Evolutionary conservation across 2,329 filamentous ascomycete genomes (phyloP).

Genomic region (Nothomitra cinnamomea): DNA sequence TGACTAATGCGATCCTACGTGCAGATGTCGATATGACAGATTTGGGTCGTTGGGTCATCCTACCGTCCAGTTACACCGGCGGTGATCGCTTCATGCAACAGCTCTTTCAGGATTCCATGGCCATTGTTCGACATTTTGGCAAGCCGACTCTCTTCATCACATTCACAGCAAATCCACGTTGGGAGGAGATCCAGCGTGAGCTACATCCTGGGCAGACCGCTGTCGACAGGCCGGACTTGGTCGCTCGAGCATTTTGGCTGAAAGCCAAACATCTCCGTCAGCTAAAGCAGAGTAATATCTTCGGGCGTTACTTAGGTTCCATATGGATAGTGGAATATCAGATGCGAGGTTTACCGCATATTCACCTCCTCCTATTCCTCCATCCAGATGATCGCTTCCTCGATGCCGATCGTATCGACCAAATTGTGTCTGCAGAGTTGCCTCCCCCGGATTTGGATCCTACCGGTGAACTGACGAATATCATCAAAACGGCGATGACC

Average conservation of each 20-base stretch:
- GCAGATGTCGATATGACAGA: not conserved
- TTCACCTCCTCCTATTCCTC: not conserved
- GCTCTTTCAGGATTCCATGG: constrained; percentile 4
- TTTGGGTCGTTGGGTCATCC: not conserved
- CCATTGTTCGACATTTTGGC: constrained; percentile 2
- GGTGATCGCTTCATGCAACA: not conserved
- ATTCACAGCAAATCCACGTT: constrained; percentile 3
- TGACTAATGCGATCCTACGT: not conserved
- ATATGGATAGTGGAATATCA: no score
- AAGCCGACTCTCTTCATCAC: constrained; percentile 4
- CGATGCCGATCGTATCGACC: not conserved
- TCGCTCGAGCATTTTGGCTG: not conserved
- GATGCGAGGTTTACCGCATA: not conserved
- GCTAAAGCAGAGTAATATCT: not conserved
- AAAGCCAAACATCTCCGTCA: not conserved
- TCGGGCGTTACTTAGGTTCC: no score
- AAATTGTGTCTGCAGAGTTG: not conserved
- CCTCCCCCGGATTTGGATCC: not conserved
- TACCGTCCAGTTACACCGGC: not conserved
- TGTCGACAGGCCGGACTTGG: not conserved
- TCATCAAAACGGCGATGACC: not conserved
- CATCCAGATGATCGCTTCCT: not conserved
- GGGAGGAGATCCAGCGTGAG: not conserved
- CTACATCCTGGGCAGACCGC: constrained; percentile 2
- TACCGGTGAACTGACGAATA: not conserved